phyloP scores from a whole-genome alignment of 1,139 yeast species.

The Geotrichum candidum region DNA sequence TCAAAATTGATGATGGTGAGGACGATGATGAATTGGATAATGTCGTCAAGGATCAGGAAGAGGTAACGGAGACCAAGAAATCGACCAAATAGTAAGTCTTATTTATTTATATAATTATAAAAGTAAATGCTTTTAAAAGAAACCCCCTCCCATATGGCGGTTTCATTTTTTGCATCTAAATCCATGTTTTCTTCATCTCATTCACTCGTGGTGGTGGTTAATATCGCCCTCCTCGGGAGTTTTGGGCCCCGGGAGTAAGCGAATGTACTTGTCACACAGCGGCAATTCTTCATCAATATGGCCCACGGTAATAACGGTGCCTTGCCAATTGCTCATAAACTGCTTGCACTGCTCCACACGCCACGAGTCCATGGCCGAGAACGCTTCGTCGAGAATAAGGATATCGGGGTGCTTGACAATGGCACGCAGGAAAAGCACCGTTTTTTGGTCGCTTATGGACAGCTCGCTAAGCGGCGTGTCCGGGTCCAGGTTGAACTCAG shows the following conservation, averaged over 20 bases:
- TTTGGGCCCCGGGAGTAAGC: constrained; percentile 30
- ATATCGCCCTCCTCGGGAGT: constrained; percentile 3
- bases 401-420: constrained; percentile 69
- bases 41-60: background rate
- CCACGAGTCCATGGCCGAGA: constrained; percentile 79
- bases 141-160: too few relatives aligned
- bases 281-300: constrained; percentile 66
- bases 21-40: constrained; percentile 17
- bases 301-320: constrained; percentile 72
- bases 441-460: constrained; percentile 69
- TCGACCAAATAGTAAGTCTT: background rate
- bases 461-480: constrained; percentile 48
- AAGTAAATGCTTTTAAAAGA: background rate
- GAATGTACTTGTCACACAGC: constrained; percentile 45
- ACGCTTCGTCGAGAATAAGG: constrained; percentile 84
- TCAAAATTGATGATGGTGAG: constrained; percentile 54
- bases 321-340: constrained; percentile 54
- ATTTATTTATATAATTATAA: background rate
- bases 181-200: background rate
- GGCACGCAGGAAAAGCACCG: constrained; percentile 69
- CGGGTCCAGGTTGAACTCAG: constrained; percentile 31
- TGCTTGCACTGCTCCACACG: constrained; percentile 61
- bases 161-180: background rate
- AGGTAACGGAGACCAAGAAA: background rate
- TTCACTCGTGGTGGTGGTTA: background rate